phyloP scores from a whole-genome alignment of 441 rosid genomes.

The Populus hybrid region DNA sequence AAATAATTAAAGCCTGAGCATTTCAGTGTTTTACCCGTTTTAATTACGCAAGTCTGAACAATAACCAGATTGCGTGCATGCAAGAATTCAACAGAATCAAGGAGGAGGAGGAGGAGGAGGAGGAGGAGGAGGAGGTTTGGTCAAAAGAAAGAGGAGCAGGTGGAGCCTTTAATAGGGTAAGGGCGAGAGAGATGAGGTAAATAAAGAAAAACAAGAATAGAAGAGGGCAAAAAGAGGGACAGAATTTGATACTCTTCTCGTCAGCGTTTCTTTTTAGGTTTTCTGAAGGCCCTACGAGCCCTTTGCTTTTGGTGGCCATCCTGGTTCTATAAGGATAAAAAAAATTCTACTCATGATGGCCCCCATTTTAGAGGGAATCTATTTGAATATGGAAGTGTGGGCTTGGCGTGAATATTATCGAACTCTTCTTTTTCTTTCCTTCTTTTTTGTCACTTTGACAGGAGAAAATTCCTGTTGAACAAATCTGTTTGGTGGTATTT shows the following conservation, averaged over 20 bases:
- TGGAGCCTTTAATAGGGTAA: constrained; percentile 16
- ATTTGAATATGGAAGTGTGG: constrained; percentile 27
- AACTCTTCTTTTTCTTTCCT: neutral
- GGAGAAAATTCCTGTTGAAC: constrained; percentile 12
- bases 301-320: constrained; percentile 32
- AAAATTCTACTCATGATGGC: neutral
- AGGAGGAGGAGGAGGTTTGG: constrained; percentile 14
- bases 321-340: constrained; percentile 21
- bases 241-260: constrained; percentile 22
- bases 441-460: constrained; percentile 13
- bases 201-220: neutral
- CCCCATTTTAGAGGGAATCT: constrained; percentile 29
- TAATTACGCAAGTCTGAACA: neutral
- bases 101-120: neutral
- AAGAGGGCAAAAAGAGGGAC: constrained; percentile 18
- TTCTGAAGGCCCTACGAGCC: constrained; percentile 21
- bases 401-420: constrained; percentile 24
- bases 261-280: constrained; percentile 46
- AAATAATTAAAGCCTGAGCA: neutral
- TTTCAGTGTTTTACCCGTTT: neutral
- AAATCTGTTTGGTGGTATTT: neutral
- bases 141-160: constrained; percentile 25
- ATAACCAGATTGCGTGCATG: neutral
- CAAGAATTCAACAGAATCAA: neutral
- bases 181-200: neutral